These are phyloP conservation scores for Caloboletus inedulis DNA, from an alignment of 1,284 basidiomycete genomes.

Conservation along the genomic window DNA sequence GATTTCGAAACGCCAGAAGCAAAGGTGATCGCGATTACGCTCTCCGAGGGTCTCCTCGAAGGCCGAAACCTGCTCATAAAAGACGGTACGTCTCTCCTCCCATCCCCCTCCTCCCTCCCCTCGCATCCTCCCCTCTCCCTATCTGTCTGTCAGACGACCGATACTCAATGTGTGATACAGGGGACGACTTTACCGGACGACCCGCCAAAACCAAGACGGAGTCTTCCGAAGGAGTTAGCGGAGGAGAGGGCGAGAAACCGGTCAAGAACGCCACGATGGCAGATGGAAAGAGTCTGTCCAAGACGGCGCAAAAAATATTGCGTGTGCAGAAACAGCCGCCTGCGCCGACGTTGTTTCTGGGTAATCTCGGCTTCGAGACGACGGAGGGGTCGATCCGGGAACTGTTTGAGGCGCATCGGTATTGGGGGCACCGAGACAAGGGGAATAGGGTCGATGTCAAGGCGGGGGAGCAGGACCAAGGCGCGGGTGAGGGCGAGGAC, in stretches of 20 bases:
- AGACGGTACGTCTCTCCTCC: conserved; percentile 55
- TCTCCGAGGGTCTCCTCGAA: conserved; percentile 80
- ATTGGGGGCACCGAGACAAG: conserved; percentile 28
- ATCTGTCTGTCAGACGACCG: conserved; percentile 17
- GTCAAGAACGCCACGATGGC: conserved; percentile 28
- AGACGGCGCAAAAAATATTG: conserved; percentile 82
- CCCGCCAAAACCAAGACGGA: conserved; percentile 37
- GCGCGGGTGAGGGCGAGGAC: not conserved
- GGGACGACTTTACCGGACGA: conserved; percentile 68
- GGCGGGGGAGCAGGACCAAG: conserved; percentile 28
- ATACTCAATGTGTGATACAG: conserved; percentile 37
- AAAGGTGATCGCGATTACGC: conserved; percentile 70
- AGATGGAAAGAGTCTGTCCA: conserved; percentile 47
- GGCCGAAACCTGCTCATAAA: conserved; percentile 93
- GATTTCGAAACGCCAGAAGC: conserved; percentile 83
- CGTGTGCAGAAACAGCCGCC: conserved; percentile 80
- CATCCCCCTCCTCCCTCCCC: not conserved
- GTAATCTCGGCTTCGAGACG: conserved; percentile 85
- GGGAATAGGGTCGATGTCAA: conserved; percentile 18
- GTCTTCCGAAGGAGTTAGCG: conserved; percentile 3
- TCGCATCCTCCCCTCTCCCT: not conserved
- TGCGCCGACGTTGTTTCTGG: conserved; percentile 82
- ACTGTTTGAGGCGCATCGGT: conserved; percentile 63
- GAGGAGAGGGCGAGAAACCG: conserved; percentile 27
- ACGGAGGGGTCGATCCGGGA: conserved; percentile 75